Evolutionary conservation across 2,329 filamentous ascomycete genomes (phyloP).

Genomic region (Alternaria longipes): DNA sequence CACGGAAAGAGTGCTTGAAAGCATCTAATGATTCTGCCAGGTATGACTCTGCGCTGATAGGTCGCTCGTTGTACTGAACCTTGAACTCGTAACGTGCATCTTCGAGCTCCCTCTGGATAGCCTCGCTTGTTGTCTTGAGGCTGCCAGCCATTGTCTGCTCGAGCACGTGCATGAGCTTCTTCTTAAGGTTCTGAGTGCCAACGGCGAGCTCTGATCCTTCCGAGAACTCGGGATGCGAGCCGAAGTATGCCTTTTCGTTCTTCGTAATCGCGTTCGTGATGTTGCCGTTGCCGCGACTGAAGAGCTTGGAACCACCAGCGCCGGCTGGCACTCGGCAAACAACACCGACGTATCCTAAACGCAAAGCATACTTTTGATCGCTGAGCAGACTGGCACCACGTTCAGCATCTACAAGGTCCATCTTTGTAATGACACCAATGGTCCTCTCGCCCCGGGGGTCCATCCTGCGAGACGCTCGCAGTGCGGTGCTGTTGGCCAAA

Average conservation of each 20-base stretch:
- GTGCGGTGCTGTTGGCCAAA: slow-evolving; percentile 91
- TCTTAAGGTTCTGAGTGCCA: slow-evolving; percentile 85
- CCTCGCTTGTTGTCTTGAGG: slow-evolving; percentile 86
- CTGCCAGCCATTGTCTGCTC: slow-evolving; percentile 97
- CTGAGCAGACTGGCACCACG: slow-evolving; percentile 81
- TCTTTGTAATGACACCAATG: slow-evolving; percentile 98
- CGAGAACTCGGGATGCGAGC: slow-evolving; percentile 84
- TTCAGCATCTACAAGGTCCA: slow-evolving; percentile 90
- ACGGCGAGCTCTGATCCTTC: slow-evolving; percentile 75
- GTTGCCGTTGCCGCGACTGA: slow-evolving; percentile 82
- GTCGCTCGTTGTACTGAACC: slow-evolving; percentile 97
- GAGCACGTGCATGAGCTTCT: slow-evolving; percentile 96
- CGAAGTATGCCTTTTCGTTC: slow-evolving; percentile 90
- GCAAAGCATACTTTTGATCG: slow-evolving; percentile 91
- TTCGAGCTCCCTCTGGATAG: slow-evolving; percentile 92
- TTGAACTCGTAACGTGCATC: slow-evolving; percentile 99
- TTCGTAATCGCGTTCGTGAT: slow-evolving; percentile 82
- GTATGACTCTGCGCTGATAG: slow-evolving; percentile 94
- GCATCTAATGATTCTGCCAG: slow-evolving; percentile 92
- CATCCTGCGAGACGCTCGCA: slow-evolving; percentile 88
- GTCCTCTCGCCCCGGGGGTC: slow-evolving; percentile 95
- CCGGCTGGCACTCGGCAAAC: slow-evolving; percentile 80
- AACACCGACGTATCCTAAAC: slow-evolving; percentile 96
- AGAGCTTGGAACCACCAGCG: slow-evolving; percentile 71
- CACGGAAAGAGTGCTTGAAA: slow-evolving; percentile 98